A percentile compares a stretch with the other conserved stretches of the same genome.
Conservation (phyloP, 148 eudicot genomes). For the Hydrangea macrophylla region DNA sequence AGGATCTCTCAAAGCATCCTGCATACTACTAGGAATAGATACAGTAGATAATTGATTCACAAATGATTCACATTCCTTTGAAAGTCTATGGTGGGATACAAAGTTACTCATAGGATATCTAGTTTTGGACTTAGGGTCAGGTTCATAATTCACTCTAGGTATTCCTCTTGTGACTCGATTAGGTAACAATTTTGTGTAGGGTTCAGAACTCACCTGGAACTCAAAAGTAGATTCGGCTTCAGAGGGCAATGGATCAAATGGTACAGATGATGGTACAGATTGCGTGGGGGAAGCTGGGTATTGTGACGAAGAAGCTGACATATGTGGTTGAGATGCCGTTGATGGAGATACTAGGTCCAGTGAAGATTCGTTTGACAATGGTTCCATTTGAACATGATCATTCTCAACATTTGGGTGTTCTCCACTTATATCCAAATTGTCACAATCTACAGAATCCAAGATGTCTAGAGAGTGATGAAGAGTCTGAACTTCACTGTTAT, state of each 20-base stretch:
- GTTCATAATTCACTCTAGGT: neutral
- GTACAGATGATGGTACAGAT: neutral
- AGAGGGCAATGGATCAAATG: neutral
- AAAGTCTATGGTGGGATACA: neutral
- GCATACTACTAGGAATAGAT: constrained; percentile 2
- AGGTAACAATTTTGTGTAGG: too few relatives aligned
- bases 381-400: neutral
- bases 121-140: neutral
- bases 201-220: neutral
- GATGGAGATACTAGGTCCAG: neutral
- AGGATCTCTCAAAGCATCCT: neutral
- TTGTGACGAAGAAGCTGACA: too few relatives aligned
- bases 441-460: neutral
- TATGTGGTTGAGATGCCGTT: too few relatives aligned
- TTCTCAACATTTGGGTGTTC: too few relatives aligned
- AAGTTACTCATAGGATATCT: constrained; percentile 4
- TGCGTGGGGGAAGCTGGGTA: neutral
- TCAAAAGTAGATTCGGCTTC: neutral
- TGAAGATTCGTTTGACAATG: neutral
- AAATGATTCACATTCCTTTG: neutral
- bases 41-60: neutral
- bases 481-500: neutral
- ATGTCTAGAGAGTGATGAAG: neutral
- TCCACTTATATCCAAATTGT: too few relatives aligned
- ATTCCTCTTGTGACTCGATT: constrained; percentile 7